Percentiles rank a stretch among this genome's conserved stretches.
phyloP scores from a whole-genome alignment of 371 early-diverging fungal species.

The Massospora cicadina region DNA sequence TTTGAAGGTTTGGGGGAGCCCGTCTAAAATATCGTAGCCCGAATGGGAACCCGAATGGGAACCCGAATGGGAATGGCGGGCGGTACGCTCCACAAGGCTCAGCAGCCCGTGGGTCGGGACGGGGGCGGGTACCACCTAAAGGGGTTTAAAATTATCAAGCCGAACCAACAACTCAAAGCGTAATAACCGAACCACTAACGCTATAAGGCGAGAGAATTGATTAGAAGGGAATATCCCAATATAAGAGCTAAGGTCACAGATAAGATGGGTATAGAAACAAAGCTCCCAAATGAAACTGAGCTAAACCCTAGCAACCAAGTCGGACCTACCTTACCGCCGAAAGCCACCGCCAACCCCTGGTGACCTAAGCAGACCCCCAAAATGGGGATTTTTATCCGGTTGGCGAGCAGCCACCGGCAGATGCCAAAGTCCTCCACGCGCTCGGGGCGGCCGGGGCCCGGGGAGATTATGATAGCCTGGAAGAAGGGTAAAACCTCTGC shows the following conservation, averaged over 20 bases:
- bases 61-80: background rate
- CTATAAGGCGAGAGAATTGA: too few relatives aligned
- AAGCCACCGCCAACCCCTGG: constrained; percentile 71
- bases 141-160: too few relatives aligned
- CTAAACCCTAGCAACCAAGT: background rate
- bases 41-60: constrained; percentile 7
- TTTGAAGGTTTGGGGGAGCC: constrained; percentile 40
- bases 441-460: constrained; percentile 57
- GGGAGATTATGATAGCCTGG: constrained; percentile 80
- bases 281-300: background rate
- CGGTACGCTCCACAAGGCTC: constrained; percentile 32
- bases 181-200: too few relatives aligned
- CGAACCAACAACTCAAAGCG: too few relatives aligned
- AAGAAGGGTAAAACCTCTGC: constrained; percentile 19
- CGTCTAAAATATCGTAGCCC: constrained; percentile 28
- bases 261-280: too few relatives aligned
- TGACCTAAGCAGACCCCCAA: constrained; percentile 97
- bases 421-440: constrained; percentile 65
- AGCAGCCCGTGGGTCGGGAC: constrained; percentile 76
- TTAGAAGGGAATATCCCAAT: too few relatives aligned
- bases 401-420: constrained; percentile 39
- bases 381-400: constrained; percentile 43
- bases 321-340: constrained; percentile 51
- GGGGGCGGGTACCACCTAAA: constrained; percentile 36
- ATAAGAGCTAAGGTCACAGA: too few relatives aligned